Evolutionary conservation across 1,139 yeast species (phyloP), one percentile per base, ranked within the genome.

Genomic region (Candida sp.): DNA sequence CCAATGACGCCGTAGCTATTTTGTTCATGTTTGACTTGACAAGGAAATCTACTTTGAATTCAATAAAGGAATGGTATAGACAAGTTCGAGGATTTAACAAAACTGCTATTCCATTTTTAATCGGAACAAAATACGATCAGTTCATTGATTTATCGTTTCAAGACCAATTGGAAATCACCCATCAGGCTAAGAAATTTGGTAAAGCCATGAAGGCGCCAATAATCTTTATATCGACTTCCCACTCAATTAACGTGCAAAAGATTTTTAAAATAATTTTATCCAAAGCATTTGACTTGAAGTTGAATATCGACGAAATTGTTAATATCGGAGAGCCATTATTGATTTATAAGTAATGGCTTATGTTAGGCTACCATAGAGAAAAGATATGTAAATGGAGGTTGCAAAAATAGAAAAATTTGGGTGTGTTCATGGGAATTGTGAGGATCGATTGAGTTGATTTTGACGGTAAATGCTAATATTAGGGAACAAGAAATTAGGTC

Each of bases 71-170:
- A 57, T 93, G 99, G 99, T 93, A 89, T 60, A 73, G 96, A 50
- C 96, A 89, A 61, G 96, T 95, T 2, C 72, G 96, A 45, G 96
- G 96, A 2, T 84, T 89, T 60, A 93, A 93, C 67, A 84, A 83
- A 57, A 85, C 93, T 0, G 98, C 99, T 21, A 87, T 93, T 42
- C 97, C 98, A 3, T 82, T 93, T 49, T 70, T 93, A 40, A 86
- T 93, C 1, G 99, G 99, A 4, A 93, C 99, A 1, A 93, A 93
- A 61, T 93, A 87, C 63, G 99, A 93, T 61, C 73, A 85, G 50
- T 91, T 93, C 62, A 82, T 88, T 32, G 93, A 87, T 54, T 68
- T 88, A 59, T 81, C 95, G 41, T 79, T 77, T 37, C 86, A 82
- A 45, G 96, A 91, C 55, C 98, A 93, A 61, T 79, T 81, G 46